phyloP scores from a whole-genome alignment of 768 basidiomycete species.

The Wakefieldia striispora region DNA sequence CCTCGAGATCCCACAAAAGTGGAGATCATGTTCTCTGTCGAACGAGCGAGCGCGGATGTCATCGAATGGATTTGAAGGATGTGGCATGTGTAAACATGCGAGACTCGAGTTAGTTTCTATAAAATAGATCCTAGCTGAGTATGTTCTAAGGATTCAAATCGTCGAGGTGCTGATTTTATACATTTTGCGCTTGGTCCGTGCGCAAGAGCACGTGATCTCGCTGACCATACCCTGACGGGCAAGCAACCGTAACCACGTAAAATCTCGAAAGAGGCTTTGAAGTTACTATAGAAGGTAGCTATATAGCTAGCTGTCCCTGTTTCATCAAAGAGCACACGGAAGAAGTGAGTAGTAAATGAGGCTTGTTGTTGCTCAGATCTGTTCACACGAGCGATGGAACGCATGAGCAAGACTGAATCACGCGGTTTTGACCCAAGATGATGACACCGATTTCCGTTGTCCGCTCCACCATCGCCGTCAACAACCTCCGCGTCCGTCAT shows the following conservation, averaged over 20 bases:
- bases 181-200: slow-evolving; percentile 34
- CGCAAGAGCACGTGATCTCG: slow-evolving; percentile 22
- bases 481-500: slow-evolving; percentile 1
- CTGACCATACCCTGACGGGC: too few relatives aligned
- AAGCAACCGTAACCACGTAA: too few relatives aligned
- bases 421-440: not conserved
- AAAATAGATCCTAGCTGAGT: slow-evolving; percentile 81
- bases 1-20: slow-evolving; percentile 48
- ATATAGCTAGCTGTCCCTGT: too few relatives aligned
- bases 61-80: slow-evolving; percentile 72
- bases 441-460: slow-evolving; percentile 3
- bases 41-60: slow-evolving; percentile 63
- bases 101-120: slow-evolving; percentile 79
- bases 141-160: slow-evolving; percentile 55
- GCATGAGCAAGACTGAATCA: not conserved
- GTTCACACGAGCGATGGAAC: not conserved
- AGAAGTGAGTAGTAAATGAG: too few relatives aligned
- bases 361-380: too few relatives aligned
- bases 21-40: slow-evolving; percentile 60
- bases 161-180: slow-evolving; percentile 32
- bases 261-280: too few relatives aligned
- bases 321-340: too few relatives aligned
- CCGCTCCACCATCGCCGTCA: slow-evolving; percentile 1
- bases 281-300: too few relatives aligned
- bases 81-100: slow-evolving; percentile 77